These are phyloP conservation scores for Kwoniella sp. DNA, from an alignment of 768 basidiomycete species.

Conservation along the genomic window DNA sequence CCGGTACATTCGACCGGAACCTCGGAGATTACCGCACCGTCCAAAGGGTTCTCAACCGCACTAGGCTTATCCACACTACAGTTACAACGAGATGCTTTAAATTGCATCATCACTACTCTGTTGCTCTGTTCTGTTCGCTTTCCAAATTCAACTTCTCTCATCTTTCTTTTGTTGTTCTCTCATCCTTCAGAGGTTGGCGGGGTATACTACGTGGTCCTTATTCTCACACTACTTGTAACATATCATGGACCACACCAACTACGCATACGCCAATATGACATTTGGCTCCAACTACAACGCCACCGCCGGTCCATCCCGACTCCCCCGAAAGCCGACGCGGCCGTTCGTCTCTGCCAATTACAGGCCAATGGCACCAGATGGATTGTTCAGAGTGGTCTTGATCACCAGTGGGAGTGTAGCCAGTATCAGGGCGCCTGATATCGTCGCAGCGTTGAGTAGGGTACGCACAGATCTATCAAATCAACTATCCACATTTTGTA, in stretches of 20 bases:
- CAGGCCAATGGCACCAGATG: conserved; percentile 33
- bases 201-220: neutral
- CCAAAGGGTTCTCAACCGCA: neutral
- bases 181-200: neutral
- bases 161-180: no score
- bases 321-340: conserved; percentile 16
- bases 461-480: conserved; percentile 57
- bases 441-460: conserved; percentile 71
- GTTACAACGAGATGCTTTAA: no score
- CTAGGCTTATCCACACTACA: no score
- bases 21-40: conserved; percentile 3
- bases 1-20: neutral
- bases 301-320: conserved; percentile 16
- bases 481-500: neutral
- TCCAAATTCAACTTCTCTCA: neutral
- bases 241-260: neutral
- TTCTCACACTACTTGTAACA: neutral
- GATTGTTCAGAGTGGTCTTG: conserved; percentile 64
- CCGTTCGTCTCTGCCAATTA: conserved; percentile 42
- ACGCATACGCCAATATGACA: neutral
- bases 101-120: neutral
- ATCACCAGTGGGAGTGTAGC: conserved; percentile 95
- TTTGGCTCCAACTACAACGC: neutral
- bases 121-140: neutral
- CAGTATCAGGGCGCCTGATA: conserved; percentile 87